Conservation (phyloP, 2,329 filamentous ascomycete genomes). For the Aspergillus ibericus region DNA sequence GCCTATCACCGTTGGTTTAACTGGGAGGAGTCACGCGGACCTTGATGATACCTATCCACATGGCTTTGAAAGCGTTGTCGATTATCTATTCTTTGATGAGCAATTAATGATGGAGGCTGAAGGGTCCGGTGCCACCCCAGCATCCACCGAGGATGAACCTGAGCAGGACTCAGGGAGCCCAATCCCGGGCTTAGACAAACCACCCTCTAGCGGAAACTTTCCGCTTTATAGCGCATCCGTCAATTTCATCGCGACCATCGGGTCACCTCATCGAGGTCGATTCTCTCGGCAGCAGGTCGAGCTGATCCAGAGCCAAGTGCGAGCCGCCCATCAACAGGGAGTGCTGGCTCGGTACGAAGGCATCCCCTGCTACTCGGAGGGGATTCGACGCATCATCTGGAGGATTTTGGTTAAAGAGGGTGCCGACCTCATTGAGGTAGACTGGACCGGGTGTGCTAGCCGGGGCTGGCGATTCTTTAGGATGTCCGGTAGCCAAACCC, state of each 20-base stretch:
- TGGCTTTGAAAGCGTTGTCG: not conserved
- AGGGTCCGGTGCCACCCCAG: not conserved
- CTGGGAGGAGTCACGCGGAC: slow-evolving; percentile 6
- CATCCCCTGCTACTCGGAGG: slow-evolving; percentile 10
- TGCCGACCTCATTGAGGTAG: slow-evolving; percentile 22
- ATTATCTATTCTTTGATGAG: slow-evolving; percentile 2
- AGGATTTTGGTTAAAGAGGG: slow-evolving; percentile 18
- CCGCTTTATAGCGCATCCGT: slow-evolving; percentile 12
- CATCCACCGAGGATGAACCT: not conserved
- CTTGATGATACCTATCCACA: not conserved
- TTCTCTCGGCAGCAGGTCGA: slow-evolving; percentile 21
- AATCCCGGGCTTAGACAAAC: not conserved
- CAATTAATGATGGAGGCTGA: not conserved
- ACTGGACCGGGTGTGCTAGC: slow-evolving; percentile 9
- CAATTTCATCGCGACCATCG: slow-evolving; percentile 16
- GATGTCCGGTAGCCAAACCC: not conserved
- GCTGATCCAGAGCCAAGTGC: slow-evolving; percentile 18
- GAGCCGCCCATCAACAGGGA: slow-evolving; percentile 18
- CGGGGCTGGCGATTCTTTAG: slow-evolving; percentile 9
- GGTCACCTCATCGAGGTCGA: slow-evolving; percentile 16
- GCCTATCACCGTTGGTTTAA: slow-evolving; percentile 27
- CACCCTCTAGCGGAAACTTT: not conserved
- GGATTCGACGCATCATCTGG: slow-evolving; percentile 14
- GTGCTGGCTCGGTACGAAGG: slow-evolving; percentile 15
- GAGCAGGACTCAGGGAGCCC: not conserved